These are phyloP conservation scores for Dictyostelium capitatum DNA, from an alignment of 78 protist genomes.

Conservation along the genomic window DNA sequence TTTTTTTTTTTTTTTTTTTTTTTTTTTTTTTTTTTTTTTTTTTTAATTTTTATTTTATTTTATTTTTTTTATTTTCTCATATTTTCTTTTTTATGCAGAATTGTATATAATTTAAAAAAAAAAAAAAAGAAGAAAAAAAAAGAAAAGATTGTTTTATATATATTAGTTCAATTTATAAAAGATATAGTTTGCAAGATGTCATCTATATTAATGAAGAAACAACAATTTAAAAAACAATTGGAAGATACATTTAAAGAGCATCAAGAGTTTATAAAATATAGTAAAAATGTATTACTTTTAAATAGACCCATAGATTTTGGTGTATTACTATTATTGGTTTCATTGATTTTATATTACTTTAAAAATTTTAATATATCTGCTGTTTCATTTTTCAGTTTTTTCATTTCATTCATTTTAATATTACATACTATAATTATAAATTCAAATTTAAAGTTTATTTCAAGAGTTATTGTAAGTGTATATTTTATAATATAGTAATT, in stretches of 20 bases:
- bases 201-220: slow-evolving; percentile 32
- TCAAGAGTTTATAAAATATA: slow-evolving; percentile 39
- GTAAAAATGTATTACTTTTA: slow-evolving; percentile 41
- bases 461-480: slow-evolving; percentile 47
- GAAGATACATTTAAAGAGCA: slow-evolving; percentile 59
- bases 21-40: no score
- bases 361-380: background rate
- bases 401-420: slow-evolving; percentile 24
- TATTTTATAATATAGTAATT: background rate
- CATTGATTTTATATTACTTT: slow-evolving; percentile 21
- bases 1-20: no score
- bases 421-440: background rate
- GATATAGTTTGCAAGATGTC: slow-evolving; percentile 7
- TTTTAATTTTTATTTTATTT: no score
- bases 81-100: no score
- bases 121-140: no score
- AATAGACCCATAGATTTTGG: slow-evolving; percentile 65
- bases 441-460: slow-evolving; percentile 10
- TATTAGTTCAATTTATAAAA: no score
- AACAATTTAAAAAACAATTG: slow-evolving; percentile 43
- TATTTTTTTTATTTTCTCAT: no score
- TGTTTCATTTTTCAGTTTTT: slow-evolving; percentile 11
- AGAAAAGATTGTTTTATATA: no score
- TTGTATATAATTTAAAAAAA: no score
- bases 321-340: background rate